phyloP scores from a whole-genome alignment of 805 yeast genomes.

The Candida arabinofermentans region DNA sequence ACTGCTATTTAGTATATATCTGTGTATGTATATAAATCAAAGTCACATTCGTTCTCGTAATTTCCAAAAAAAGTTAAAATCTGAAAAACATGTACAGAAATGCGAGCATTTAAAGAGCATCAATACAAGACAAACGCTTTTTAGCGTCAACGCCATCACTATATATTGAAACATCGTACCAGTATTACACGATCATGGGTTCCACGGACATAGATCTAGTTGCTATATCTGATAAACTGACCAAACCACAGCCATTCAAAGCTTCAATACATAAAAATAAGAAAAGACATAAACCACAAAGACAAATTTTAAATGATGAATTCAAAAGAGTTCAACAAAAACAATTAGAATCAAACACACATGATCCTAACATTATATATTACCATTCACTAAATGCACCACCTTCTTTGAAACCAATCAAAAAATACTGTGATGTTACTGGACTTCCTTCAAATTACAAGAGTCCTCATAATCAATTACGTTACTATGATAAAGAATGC shows the following conservation, averaged over 20 bases:
- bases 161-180: too few species aligned
- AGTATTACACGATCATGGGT: not conserved
- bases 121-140: too few species aligned
- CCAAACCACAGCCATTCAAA: conserved; percentile 54
- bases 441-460: conserved; percentile 79
- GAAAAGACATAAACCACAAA: conserved; percentile 67
- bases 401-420: conserved; percentile 77
- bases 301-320: conserved; percentile 76
- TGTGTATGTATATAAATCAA: too few species aligned
- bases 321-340: conserved; percentile 53
- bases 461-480: conserved; percentile 66
- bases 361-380: conserved; percentile 48
- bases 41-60: too few species aligned
- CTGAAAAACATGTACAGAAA: too few species aligned
- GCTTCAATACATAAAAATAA: conserved; percentile 42
- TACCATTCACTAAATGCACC: conserved; percentile 76
- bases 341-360: conserved; percentile 28
- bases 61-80: too few species aligned
- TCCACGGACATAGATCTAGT: conserved; percentile 6
- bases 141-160: too few species aligned
- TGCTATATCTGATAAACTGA: conserved; percentile 34
- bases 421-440: conserved; percentile 89
- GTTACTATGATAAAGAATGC: conserved; percentile 81
- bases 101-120: too few species aligned
- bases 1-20: too few species aligned